Evolutionary conservation across 2,329 filamentous ascomycete genomes (phyloP).

Genomic region (Curvularia eragrostidis): DNA sequence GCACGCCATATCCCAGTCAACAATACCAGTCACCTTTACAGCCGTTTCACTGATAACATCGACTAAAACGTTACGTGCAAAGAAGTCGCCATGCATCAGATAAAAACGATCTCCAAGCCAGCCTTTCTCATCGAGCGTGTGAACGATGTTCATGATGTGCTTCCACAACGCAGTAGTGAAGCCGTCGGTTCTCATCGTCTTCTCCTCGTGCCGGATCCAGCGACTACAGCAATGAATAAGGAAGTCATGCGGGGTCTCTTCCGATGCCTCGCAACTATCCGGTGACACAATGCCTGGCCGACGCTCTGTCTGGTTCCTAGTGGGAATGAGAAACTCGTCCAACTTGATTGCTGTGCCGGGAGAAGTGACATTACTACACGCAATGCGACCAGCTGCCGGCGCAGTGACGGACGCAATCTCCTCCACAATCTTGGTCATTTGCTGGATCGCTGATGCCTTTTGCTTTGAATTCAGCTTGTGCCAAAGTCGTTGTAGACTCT

Average conservation of each 20-base stretch:
- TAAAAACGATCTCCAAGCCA: conserved; percentile 13
- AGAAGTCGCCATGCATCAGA: conserved; percentile 36
- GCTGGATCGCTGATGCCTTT: background rate
- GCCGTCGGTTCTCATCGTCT: background rate
- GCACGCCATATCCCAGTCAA: conserved; percentile 45
- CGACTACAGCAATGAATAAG: conserved; percentile 1
- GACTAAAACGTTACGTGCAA: conserved; percentile 40
- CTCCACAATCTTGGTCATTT: conserved; percentile 5
- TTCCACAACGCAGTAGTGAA: background rate
- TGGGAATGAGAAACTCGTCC: conserved; percentile 1
- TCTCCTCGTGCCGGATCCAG: conserved; percentile 5
- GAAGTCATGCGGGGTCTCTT: conserved; percentile 8
- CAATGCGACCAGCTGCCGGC: conserved; percentile 6
- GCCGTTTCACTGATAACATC: conserved; percentile 1
- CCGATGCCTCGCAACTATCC: background rate
- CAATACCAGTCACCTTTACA: conserved; percentile 28
- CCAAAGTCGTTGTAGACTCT: background rate
- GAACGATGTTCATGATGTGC: background rate
- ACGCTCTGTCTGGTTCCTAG: background rate
- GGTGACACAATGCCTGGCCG: background rate
- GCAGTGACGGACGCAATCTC: conserved; percentile 8
- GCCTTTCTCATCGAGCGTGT: background rate
- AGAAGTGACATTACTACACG: background rate
- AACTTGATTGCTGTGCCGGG: background rate
- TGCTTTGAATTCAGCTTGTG: background rate